Evolutionary conservation across 768 basidiomycete species (phyloP), one percentile per base, ranked within the genome.

Genomic region (Pluteus cervinus): DNA sequence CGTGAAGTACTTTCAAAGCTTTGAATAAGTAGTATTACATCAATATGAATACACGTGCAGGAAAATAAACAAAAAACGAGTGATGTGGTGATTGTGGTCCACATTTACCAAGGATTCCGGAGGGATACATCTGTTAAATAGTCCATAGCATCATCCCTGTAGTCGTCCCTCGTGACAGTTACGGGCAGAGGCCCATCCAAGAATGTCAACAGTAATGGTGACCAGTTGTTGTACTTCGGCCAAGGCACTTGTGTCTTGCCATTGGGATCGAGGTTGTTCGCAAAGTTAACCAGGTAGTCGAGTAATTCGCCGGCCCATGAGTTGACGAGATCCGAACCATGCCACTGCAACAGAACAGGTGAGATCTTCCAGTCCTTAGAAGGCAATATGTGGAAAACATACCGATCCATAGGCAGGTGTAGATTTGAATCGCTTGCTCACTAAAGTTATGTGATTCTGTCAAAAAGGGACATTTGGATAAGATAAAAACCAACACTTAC

Each of bases 261-360:
- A 42, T 74, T 75, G 2, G 61, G 72, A 46, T 71, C 45, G 34
- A 69, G 62, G 7, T 49, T 62, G 30, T 45, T 52, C 9, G 55
- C 62, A 41, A 73, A 73, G 29, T 65, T 60, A 36, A 74, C 61
- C 15, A 75, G 56, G 44, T 68, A 66, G 47, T 72, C 67, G 4
- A 66, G 50, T 47, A 75, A 52, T 40, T 72, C 68, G 14, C 60
- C 61, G 1, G 54, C 56, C 39, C 67, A 75, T 12, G 68, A 49
- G 18, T 68, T 61, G 10, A 60, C 37, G 5, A 74, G 11, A 43
- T 77, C 71, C 0, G 66, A 60, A 7, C 46, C 47, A 39, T 76
- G 75, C 14, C 58, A 48, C 69, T 73, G 23, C 20, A 7, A 18
- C 32, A 16, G 24, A 23, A 12, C 8, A 36, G 28, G 18, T 16